Base-by-base conservation (phyloP, 495 filamentous ascomycete genomes). In the Oleoguttula mirabilis region DNA sequence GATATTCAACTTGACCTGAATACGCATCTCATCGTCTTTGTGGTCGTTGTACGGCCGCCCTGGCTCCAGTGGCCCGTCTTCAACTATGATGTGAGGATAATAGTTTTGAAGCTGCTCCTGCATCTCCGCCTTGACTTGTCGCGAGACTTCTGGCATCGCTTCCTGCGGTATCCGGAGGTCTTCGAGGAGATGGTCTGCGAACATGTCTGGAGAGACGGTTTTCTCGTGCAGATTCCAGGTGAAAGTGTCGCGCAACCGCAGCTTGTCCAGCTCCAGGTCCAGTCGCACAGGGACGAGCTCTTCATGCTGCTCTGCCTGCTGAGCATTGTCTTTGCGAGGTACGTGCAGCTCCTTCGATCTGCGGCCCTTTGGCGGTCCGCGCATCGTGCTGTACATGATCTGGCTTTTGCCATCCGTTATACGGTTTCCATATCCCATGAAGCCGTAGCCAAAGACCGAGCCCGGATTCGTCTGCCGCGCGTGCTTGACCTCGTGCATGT, bases 1-100 rank as follows among this genome's bases (percentile, higher is more conserved):
- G 55, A 98, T 95, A 58, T 98, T 94, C 30, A 98, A 69, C 61
- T 94, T 95, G 52, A 98, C 75, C 15, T 87, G 64, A 22, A 98
- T 86, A 41, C 90, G 79, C 88, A 98, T 94, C 63, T 98, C 90
- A 53, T 98, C 92, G 53, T 98, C 90, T 60, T 95, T 94, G 66
- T 94, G 94, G 3, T 90, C 88, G 30, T 71, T 75, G 58, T 96
- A 98, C 2, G 90, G 88, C 10, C 90, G 68, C 52, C 85, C 80
- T 2, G 87, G 82, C 57, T 96, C 90, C 35, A 95, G 67, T 5
- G 90, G 73, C 43, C 92, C 88, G 52, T 98, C 90, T 38, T 88
- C 79, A 34, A 90, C 81, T 59, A 75, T 86, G 22, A 85, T 75
- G 42, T 92, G 86, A 2, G 90, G 90, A 57, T 88, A 88, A 55